Evolutionary conservation across 257 asterid species (phyloP).

Genomic region (Rubia yunnanensis): DNA sequence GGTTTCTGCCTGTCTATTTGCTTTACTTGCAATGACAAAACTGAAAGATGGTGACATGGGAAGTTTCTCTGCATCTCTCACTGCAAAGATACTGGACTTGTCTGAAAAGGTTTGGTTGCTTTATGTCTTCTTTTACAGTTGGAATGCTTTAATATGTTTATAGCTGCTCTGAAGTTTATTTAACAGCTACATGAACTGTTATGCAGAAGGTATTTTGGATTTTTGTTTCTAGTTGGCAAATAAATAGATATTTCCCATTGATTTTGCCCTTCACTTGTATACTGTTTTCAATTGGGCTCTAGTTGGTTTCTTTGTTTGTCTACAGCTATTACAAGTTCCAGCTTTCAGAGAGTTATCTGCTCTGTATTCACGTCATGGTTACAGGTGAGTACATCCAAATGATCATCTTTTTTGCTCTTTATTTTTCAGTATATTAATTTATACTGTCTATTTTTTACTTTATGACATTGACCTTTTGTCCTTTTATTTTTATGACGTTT

Average conservation of each 20-base stretch:
- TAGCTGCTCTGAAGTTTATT: background rate
- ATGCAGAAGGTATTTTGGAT: background rate
- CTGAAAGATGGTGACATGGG: constrained; percentile 54
- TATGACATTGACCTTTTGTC: constrained; percentile 1
- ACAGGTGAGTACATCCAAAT: constrained; percentile 45
- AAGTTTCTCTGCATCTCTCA: constrained; percentile 61
- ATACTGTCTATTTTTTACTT: background rate
- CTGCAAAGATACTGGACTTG: constrained; percentile 41
- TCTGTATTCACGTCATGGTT: constrained; percentile 61
- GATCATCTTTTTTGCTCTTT: background rate
- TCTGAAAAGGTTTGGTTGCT: constrained; percentile 52
- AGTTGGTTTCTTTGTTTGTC: constrained; percentile 1
- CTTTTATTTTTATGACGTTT: background rate
- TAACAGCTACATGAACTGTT: background rate
- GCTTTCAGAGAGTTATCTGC: constrained; percentile 59
- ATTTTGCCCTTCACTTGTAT: background rate
- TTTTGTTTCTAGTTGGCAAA: background rate
- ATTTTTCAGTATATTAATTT: background rate
- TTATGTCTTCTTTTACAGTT: background rate
- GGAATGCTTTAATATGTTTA: background rate
- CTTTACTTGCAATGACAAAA: constrained; percentile 61
- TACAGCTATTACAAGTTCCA: constrained; percentile 65
- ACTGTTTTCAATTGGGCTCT: background rate
- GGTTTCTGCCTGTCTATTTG: constrained; percentile 65
- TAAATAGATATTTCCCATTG: background rate